Percentiles rank a stretch among this genome's conserved stretches.
phyloP scores from a whole-genome alignment of 2,329 filamentous ascomycete species.

The Beauveria sp. region DNA sequence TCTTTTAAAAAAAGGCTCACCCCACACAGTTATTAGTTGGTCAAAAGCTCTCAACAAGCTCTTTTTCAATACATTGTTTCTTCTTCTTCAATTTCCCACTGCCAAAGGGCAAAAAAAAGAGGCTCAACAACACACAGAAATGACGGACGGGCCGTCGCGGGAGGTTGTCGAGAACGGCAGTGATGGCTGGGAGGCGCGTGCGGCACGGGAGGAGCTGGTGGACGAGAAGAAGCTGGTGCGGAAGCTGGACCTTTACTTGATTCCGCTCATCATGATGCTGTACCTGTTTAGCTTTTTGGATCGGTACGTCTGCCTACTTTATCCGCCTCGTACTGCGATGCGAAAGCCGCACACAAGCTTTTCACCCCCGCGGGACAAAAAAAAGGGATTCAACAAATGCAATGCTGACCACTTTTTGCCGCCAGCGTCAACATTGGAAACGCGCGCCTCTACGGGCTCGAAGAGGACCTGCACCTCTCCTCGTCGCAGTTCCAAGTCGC shows the following conservation, averaged over 20 bases:
- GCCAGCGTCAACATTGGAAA: conserved; percentile 64
- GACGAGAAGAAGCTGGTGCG: conserved; percentile 51
- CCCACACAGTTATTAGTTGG: too few relatives aligned
- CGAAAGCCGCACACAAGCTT: not conserved
- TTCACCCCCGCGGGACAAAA: too few relatives aligned
- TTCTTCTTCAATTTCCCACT: too few relatives aligned
- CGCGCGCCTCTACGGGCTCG: conserved; percentile 57
- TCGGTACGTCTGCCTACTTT: conserved; percentile 36
- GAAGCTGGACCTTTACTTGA: conserved; percentile 56
- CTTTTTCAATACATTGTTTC: too few relatives aligned
- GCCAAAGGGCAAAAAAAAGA: too few relatives aligned
- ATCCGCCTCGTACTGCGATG: too few relatives aligned
- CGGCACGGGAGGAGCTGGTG: conserved; percentile 11
- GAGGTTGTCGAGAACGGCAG: conserved; percentile 5
- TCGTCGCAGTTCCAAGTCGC: conserved; percentile 61
- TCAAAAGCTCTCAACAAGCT: too few relatives aligned
- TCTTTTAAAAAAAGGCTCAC: too few relatives aligned
- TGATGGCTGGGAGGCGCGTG: conserved; percentile 12
- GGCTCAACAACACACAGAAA: too few relatives aligned
- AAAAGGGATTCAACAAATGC: too few relatives aligned
- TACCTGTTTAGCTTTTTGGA: conserved; percentile 74
- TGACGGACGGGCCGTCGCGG: not conserved
- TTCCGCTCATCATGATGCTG: conserved; percentile 59
- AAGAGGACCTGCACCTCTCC: conserved; percentile 52
- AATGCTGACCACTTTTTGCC: not conserved